phyloP scores from a whole-genome alignment of 2,329 filamentous ascomycete species.

The Beauveria rudraprayagi region DNA sequence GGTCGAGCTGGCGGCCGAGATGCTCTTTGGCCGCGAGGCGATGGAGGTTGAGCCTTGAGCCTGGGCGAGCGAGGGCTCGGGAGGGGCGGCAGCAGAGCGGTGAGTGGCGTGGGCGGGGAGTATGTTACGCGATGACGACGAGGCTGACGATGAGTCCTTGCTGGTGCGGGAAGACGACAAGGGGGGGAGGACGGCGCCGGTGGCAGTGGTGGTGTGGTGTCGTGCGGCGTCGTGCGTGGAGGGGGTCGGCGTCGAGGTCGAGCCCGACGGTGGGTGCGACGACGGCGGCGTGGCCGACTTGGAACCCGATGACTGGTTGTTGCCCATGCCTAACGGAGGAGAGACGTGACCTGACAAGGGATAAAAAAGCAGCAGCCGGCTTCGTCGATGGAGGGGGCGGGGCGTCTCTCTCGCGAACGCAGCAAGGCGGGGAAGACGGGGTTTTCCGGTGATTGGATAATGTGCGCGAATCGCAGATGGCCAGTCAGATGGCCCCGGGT shows the following conservation, averaged over 20 bases:
- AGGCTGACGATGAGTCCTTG: conserved; percentile 21
- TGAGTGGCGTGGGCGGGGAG: conserved; percentile 48
- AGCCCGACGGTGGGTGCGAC: conserved; percentile 12
- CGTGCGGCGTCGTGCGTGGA: not conserved
- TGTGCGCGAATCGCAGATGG: not conserved
- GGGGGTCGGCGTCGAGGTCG: conserved; percentile 12
- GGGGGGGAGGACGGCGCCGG: not conserved
- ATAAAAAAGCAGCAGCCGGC: not conserved
- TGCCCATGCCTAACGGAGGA: conserved; percentile 23
- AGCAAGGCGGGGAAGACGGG: conserved; percentile 3
- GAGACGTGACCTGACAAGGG: not conserved
- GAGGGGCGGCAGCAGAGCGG: conserved; percentile 50
- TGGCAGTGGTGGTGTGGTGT: not conserved
- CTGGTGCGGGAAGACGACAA: conserved; percentile 7
- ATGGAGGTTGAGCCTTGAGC: conserved; percentile 48
- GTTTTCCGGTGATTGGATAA: not conserved
- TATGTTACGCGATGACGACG: conserved; percentile 36
- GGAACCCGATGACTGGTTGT: conserved; percentile 31
- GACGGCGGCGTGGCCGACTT: conserved; percentile 26
- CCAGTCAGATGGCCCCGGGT: not conserved
- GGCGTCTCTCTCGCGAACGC: not conserved
- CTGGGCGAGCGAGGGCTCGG: conserved; percentile 54
- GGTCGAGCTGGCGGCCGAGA: conserved; percentile 12
- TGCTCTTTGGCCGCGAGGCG: conserved; percentile 35
- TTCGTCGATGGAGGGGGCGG: not conserved